A percentile compares a stretch with the other conserved stretches of the same genome.
Conservation (phyloP, 148 eudicot species). For the Arctostaphylos glauca region DNA sequence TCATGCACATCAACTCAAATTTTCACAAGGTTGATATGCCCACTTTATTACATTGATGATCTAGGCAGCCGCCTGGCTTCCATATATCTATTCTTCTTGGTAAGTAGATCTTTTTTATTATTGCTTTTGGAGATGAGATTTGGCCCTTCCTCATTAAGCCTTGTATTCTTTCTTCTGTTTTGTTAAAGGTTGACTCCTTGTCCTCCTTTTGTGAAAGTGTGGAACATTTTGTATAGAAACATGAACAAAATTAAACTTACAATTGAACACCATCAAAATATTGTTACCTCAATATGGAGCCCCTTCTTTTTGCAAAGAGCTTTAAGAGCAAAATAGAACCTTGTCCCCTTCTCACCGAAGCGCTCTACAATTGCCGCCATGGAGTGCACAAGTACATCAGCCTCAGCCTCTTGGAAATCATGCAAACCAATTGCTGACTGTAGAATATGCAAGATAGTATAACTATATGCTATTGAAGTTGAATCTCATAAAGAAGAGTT, state of each 20-base stretch:
- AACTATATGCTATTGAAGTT: not conserved
- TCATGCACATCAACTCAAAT: not conserved
- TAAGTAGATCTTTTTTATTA: not conserved
- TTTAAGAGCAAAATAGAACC: slow-evolving; percentile 36
- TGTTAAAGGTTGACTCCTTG: not conserved
- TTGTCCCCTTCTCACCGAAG: slow-evolving; percentile 26
- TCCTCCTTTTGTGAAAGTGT: not conserved
- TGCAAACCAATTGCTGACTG: slow-evolving; percentile 38
- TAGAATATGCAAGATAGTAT: not conserved
- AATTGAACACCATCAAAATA: not conserved
- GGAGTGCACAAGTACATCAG: slow-evolving; percentile 57
- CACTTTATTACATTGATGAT: not conserved
- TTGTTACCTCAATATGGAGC: slow-evolving; percentile 41
- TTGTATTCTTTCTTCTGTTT: too few species aligned
- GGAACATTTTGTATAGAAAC: not conserved
- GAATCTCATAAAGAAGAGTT: not conserved
- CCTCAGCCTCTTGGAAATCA: slow-evolving; percentile 52
- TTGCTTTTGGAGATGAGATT: too few species aligned
- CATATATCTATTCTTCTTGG: not conserved
- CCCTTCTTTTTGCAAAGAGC: slow-evolving; percentile 53
- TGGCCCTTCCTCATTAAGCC: too few species aligned
- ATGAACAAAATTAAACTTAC: not conserved
- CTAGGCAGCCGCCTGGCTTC: too few species aligned
- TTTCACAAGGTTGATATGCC: not conserved
- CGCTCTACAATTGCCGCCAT: slow-evolving; percentile 32